Evolutionary conservation across 139 green algal species (phyloP), one percentile per base, ranked within the genome.

Genomic region (Coelastrella sp.): DNA sequence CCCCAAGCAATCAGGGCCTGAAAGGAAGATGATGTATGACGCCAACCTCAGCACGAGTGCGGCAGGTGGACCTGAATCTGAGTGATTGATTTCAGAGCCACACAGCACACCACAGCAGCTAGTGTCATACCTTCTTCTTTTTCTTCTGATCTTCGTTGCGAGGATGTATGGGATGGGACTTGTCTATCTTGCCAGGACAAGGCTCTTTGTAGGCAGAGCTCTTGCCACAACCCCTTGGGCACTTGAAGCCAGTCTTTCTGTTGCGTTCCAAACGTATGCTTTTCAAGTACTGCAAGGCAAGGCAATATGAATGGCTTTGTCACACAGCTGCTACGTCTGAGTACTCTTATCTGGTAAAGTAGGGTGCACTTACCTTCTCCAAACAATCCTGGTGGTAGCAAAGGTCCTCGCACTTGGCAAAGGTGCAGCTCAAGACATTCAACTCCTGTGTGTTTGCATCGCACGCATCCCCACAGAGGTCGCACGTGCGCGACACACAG

Each of bases 211-310:
- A 94, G 8, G 57, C 75, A 3, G 87, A 95, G 17, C 83, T 88
- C 85, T 97, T 97, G 27, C 95, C 93, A 64, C 90, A 96, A 25
- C 95, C 95, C 25, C 95, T 67, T 2, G 95, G 95, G 80, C 95
- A 98, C 34, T 94, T 94, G 79, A 98, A 98, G 38, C 95, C 95
- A 30, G 94, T 98, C 80, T 98, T 98, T 27, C 95, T 86, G 80
- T 96, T 97, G 89, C 92, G 95, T 69, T 97, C 90, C 23, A 94
- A 83, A 34, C 87, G 75, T 32, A 95, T 93, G 64, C 81, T 92
- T 59, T 96, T 96, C 17, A 97, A 72, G 73, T 94, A 97, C 68
- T 81, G 81, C 66, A 40, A 41, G 11, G 21, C 62, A 71, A n/a
- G n/a, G n/a, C n/a, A n/a, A n/a, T n/a, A n/a, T n/a, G n/a, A n/a